Base-by-base conservation (phyloP, 73 alveolate species). In the Urostyla sp. region DNA sequence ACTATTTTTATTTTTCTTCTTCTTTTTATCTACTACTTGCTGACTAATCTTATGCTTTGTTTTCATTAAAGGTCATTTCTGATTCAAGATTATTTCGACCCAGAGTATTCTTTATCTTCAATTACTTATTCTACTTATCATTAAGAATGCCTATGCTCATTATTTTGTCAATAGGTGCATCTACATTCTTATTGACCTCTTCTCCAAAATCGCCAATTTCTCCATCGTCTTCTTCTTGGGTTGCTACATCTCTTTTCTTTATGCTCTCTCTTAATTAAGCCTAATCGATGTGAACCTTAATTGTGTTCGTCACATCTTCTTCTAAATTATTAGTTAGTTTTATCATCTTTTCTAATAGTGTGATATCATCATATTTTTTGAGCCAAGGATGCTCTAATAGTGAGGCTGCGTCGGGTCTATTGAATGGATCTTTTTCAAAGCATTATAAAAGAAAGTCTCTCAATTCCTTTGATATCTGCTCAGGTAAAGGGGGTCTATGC, bases 401-500 rank as follows among this genome's bases (percentile, higher is more conserved):
- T 35, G 88, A 97, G 40, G 86, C 85, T 15, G 99, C 99, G 88
- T 91, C 94, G 27, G 80, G 89, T 45, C 99, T 87, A 58, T 87
- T 61, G 31, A 87, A 40, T 8, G 99, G 99, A 66, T 97, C 99
- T 74, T 95, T 97, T 31, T 91, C 80, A 73, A 95, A 94, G 87
- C 99, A 95, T 75, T 90, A 79, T 26, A 77, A 77, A 2, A 94
- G 86, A 78, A 97, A 97, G 77, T 95, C 98, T 79, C 84, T 94
- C 20, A 94, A 80, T 67, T 90, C 96, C 8, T 85, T 93, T 11
- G 98, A 74, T 32, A 95, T 87, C 0, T 91, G 94, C 37, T 87
- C 94, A 0, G 99, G 99, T 0, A 95, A 54, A 18, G 99, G 99
- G n/a, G 98, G 98, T 74, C 92, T 90, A 54, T 89, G 93, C 73